Evolutionary conservation across 495 filamentous ascomycete species (phyloP), one percentile per base, ranked within the genome.

Genomic region (Xylaria acuta): DNA sequence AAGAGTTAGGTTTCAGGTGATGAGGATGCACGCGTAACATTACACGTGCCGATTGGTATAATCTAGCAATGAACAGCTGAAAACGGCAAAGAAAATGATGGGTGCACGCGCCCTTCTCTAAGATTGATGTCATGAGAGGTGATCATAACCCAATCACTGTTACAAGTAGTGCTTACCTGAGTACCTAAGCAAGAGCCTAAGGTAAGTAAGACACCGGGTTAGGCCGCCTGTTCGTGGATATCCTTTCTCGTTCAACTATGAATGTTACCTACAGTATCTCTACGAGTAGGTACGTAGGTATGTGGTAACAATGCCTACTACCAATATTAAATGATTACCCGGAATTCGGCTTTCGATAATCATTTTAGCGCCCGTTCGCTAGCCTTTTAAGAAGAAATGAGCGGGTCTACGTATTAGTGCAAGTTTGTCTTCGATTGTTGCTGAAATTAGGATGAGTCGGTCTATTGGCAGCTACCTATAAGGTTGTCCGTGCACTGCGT

Each of bases 271-370:
- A 51, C 45, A 20, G 1, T 51, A 47, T 3, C 0, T 51, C 2
- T 47, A 5, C 9, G 11, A 1, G 40, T 43, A 43, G 40, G 40
- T 43, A n/a, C n/a, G n/a, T n/a, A n/a, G n/a, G n/a, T n/a, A n/a
- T n/a, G n/a, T n/a, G n/a, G n/a, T n/a, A n/a, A n/a, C n/a, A 43
- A 43, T 8, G 6, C 1, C 11, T 38, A 38, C 36, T n/a, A n/a
- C n/a, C n/a, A n/a, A n/a, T n/a, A n/a, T n/a, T n/a, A n/a, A n/a
- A n/a, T n/a, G n/a, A n/a, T n/a, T n/a, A 30, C 36, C 51, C 51
- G 66, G 66, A 69, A 18, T 69, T 49, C 40, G 54, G 67, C 67
- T 69, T 40, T 49, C 25, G 25, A 69, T 69, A 60, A 62, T 45
- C 38, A 25, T 41, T 32, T 49, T 62, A 69, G 67, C 54, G 54